Evolutionary conservation across 1,139 yeast species (phyloP).

Genomic region (Suhomyces coccinellae): DNA sequence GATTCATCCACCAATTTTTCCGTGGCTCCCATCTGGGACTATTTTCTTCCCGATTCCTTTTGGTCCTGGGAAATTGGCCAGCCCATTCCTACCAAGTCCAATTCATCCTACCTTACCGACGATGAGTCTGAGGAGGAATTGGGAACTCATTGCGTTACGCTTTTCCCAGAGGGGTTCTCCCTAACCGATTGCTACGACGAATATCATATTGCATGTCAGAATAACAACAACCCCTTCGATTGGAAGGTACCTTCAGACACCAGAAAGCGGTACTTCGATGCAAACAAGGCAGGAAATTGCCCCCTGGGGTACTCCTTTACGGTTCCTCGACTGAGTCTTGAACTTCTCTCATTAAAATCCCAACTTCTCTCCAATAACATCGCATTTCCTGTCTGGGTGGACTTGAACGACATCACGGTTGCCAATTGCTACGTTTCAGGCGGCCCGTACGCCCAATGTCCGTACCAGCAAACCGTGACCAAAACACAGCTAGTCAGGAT

Average conservation of each 20-base stretch:
- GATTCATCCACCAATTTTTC: not conserved
- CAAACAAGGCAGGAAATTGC: conserved; percentile 41
- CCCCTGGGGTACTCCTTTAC: conserved; percentile 53
- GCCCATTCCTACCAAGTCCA: conserved; percentile 35
- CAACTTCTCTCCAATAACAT: conserved; percentile 20
- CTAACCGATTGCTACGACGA: conserved; percentile 64
- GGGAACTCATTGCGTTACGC: conserved; percentile 64
- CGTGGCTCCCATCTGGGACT: conserved; percentile 4
- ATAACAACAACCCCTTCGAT: conserved; percentile 32
- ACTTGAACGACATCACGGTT: conserved; percentile 75
- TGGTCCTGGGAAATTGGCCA: conserved; percentile 76
- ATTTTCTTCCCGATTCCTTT: conserved; percentile 34
- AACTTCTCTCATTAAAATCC: conserved; percentile 33
- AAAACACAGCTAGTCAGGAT: conserved; percentile 59
- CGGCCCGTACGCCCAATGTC: conserved; percentile 77
- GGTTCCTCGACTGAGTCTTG: conserved; percentile 54
- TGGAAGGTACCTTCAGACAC: conserved; percentile 47
- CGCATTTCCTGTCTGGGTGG: conserved; percentile 66
- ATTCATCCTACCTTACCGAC: conserved; percentile 8
- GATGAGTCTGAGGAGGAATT: conserved; percentile 22
- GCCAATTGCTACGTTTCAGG: conserved; percentile 84
- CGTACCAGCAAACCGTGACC: conserved; percentile 61
- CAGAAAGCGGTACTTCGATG: conserved; percentile 52
- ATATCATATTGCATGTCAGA: conserved; percentile 58
- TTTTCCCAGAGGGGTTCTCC: conserved; percentile 51